Evolutionary conservation across 202 grass and related monocot species (phyloP).

Genomic region (Bolboschoenoplectus hybrid): DNA sequence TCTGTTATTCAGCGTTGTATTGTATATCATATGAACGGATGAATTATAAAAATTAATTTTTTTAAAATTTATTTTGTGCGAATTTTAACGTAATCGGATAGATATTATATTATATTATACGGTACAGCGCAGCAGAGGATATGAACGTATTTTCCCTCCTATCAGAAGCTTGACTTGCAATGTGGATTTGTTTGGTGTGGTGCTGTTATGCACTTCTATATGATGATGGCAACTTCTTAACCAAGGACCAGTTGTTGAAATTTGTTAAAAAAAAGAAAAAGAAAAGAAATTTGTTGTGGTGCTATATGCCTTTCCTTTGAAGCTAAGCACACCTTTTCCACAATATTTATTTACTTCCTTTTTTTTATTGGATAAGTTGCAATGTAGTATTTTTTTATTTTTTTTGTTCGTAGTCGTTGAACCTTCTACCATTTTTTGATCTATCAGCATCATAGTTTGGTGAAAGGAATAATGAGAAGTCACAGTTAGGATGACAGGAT

Average conservation of each 20-base stretch:
- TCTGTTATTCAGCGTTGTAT: too few relatives aligned
- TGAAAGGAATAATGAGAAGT: background rate
- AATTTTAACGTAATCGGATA: too few relatives aligned
- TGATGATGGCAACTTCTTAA: constrained; percentile 25
- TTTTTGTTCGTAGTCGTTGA: too few relatives aligned
- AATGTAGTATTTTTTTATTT: too few relatives aligned
- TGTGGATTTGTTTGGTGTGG: background rate
- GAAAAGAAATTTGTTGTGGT: background rate
- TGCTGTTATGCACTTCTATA: background rate
- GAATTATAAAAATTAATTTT: too few relatives aligned
- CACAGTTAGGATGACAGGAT: background rate
- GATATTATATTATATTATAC: too few relatives aligned
- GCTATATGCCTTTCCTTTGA: background rate
- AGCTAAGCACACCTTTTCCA: background rate
- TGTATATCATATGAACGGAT: too few relatives aligned
- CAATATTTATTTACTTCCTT: background rate
- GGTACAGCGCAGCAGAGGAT: too few relatives aligned
- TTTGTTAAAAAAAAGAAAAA: background rate
- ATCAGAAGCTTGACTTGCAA: constrained; percentile 16
- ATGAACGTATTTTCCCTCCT: background rate
- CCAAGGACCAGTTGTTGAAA: constrained; percentile 25
- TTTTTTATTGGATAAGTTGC: background rate
- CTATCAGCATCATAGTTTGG: background rate
- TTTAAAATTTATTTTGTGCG: too few relatives aligned
- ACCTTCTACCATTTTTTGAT: background rate